Base-by-base conservation (phyloP, 345 rosid species). In the Hypericum androsaemum region DNA sequence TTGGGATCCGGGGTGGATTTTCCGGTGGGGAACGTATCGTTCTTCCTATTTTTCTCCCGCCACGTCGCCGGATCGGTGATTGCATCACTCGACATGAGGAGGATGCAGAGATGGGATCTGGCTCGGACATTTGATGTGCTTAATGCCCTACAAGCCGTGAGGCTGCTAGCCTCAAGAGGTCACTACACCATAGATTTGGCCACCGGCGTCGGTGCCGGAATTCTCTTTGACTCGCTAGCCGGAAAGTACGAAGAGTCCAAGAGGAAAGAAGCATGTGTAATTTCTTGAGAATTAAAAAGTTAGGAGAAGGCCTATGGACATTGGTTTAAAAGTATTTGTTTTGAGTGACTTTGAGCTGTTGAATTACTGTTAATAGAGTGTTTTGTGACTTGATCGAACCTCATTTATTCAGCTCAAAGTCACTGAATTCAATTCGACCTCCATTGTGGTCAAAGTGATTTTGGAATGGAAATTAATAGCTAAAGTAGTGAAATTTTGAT, bases 11-110 rank as follows among this genome's bases (percentile, higher is more conserved):
- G 96, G 1, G 89, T 64, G 17, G 98, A 90, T 68, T 90, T 84
- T 48, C 98, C 96, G 0, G 98, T 84, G 12, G 94, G 95, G 61
- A 90, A 90, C 39, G 96, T 87, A 28, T 90, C 98, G 0, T 90
- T 90, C 75, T 90, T 90, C 71, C 79, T 87, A 10, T 87, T 90
- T 68, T 87, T 69, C 82, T 90, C 96, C 0, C 96, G 98, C 10
- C 96, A 90, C 12, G 95, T 90, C 0, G 96, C 89, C 0, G 96
- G 95, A 6, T 79, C 96, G 0, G 81, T 87, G 83, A 90, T 90
- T 10, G 92, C 96, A 12, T 79, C 96, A 0, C 70, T 77, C 12
- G 98, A 90, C 64, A 87, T 84, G 96, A 71, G 88, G 65, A 69
- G 96, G 56, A 72, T 77, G 86, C 71, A 70, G 62, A 76, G 96